Evolutionary conservation across 495 filamentous ascomycete genomes (phyloP), one percentile per base, ranked within the genome.

Genomic region (Penicillium diatomitis): DNA sequence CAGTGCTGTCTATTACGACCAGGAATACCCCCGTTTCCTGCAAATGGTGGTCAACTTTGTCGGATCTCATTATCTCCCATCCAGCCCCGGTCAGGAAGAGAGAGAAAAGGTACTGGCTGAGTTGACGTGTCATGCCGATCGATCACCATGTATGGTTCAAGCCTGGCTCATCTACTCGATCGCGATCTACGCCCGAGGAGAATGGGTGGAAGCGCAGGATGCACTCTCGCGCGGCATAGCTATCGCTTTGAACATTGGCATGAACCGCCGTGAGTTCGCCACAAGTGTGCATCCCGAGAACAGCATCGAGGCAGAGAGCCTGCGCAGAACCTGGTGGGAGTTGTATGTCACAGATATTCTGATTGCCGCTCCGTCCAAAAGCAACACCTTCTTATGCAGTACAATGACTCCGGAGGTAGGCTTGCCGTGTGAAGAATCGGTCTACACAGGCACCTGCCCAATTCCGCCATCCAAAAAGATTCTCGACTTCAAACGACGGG

Each of bases 261-360:
- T 72, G 65, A 63, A 71, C 43, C 52, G 56, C 1, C 42, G 50
- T 37, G 64, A 61, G 4, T 72, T 71, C 40, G 65, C 66, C 8
- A 32, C 58, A 4, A 56, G 63, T 4, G 34, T 47, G 3, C 48
- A 56, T 9, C 32, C 54, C 5, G 56, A 61, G 34, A 50, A 47
- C 29, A 63, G 62, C 3, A 50, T 66, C 4, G 65, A 70, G 44
- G 66, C 69, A 1, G 69, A 72, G 46, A 69, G 66, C 37, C 49
- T 69, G 44, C 55, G 67, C 45, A 55, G 69, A 33, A 72, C 69
- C 9, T 72, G 67, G 67, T 72, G 69, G 69, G 67, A 70, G 47
- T 55, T 72, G 4, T 70, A 64, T 36, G 60, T 70, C 38, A 59
- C 61, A 9, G 69, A 72, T 30, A 58, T 70, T 28, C 61, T 61